These are phyloP conservation scores for Kluyveromyces marxianus DNA, from an alignment of 1,139 yeast genomes.

Conservation along the genomic window DNA sequence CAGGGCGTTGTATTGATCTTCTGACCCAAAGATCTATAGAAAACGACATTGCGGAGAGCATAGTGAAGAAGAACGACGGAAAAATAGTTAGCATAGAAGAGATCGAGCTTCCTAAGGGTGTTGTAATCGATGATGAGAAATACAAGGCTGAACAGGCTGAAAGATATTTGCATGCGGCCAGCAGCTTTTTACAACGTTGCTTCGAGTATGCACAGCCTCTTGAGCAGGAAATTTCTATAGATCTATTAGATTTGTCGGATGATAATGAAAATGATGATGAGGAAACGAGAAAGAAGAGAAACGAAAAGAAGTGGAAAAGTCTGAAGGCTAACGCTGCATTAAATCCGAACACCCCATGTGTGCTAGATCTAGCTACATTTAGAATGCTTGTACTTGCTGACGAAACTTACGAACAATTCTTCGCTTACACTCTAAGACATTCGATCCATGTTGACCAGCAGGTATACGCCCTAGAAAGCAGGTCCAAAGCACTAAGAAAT, in stretches of 20 bases:
- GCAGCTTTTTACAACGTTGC: slow-evolving; percentile 77
- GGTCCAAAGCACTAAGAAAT: slow-evolving; percentile 63
- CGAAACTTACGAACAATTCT: slow-evolving; percentile 82
- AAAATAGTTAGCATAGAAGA: slow-evolving; percentile 29
- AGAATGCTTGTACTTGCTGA: slow-evolving; percentile 93
- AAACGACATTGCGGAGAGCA: slow-evolving; percentile 54
- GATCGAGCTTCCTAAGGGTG: slow-evolving; percentile 50
- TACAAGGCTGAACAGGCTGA: slow-evolving; percentile 68
- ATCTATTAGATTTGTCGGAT: slow-evolving; percentile 36
- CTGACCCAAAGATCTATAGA: slow-evolving; percentile 58
- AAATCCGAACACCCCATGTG: slow-evolving; percentile 71
- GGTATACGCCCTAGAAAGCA: slow-evolving; percentile 38
- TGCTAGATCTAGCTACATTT: slow-evolving; percentile 77
- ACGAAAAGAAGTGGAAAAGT: slow-evolving; percentile 33
- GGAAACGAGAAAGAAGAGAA: neutral
- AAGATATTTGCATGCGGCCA: slow-evolving; percentile 78
- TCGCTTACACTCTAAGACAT: slow-evolving; percentile 55
- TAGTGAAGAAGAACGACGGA: slow-evolving; percentile 33
- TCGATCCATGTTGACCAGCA: slow-evolving; percentile 63
- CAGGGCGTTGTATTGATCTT: slow-evolving; percentile 52
- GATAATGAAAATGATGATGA: slow-evolving; percentile 7
- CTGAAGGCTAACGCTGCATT: slow-evolving; percentile 67
- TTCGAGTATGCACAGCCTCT: slow-evolving; percentile 85
- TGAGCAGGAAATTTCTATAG: slow-evolving; percentile 36
- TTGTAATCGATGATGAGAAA: slow-evolving; percentile 53